Conservation (phyloP, 495 filamentous ascomycete species). For the Parachaetomium inaequale region DNA sequence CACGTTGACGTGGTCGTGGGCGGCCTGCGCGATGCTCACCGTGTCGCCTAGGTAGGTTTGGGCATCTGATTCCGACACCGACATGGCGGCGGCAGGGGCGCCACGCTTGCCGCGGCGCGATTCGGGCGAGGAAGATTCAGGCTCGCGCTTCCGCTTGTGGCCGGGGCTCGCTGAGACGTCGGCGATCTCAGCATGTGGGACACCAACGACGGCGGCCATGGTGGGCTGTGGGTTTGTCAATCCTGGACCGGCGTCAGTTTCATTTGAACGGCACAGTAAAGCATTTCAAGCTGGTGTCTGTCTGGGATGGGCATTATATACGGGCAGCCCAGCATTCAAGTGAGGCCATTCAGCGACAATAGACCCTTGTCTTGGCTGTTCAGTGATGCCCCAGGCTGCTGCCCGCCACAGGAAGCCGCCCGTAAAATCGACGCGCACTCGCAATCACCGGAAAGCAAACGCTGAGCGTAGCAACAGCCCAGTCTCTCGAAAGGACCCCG, state of each 20-base stretch:
- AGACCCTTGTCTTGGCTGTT: not conserved
- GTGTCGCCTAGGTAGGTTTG: constrained; percentile 44
- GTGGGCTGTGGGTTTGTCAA: constrained; percentile 20
- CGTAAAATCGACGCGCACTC: constrained; percentile 3
- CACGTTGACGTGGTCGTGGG: constrained; percentile 38
- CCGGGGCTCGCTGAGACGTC: constrained; percentile 32
- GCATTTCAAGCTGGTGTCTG: not conserved
- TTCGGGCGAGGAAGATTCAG: constrained; percentile 43
- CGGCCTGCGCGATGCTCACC: constrained; percentile 47
- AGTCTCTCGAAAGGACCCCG: not conserved
- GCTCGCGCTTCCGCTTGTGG: constrained; percentile 47
- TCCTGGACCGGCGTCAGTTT: constrained; percentile 17
- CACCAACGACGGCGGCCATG: constrained; percentile 45
- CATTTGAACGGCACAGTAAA: not conserved
- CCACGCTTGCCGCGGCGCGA: constrained; percentile 44
- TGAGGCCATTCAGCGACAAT: not conserved
- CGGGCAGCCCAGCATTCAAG: not conserved
- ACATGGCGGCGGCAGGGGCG: constrained; percentile 40
- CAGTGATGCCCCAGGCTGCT: not conserved
- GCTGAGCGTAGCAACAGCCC: not conserved
- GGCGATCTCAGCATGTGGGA: constrained; percentile 39
- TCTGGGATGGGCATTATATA: not conserved
- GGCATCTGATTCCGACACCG: constrained; percentile 34
- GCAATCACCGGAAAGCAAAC: not conserved
- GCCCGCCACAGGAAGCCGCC: not conserved